Conservation (phyloP, 2,329 filamentous ascomycete species). For the Botrytis byssoidea region DNA sequence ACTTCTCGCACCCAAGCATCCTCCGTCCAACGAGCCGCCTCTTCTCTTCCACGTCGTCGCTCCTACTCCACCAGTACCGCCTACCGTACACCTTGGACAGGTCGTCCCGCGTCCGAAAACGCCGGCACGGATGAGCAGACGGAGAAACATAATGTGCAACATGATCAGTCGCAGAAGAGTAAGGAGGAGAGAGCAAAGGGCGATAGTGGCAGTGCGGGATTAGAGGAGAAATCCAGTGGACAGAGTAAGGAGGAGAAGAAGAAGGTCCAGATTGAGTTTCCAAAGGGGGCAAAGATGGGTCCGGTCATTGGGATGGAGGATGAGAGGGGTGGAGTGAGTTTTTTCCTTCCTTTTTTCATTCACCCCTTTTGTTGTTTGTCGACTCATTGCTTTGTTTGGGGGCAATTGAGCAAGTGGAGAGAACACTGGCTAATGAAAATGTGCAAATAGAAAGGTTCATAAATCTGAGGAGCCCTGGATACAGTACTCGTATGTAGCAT, state of each 20-base stretch:
- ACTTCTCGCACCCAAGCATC: neutral
- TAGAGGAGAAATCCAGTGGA: neutral
- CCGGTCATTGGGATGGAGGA: constrained; percentile 19
- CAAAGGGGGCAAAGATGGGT: neutral
- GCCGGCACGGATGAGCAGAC: neutral
- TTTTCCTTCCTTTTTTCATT: neutral
- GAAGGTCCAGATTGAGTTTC: constrained; percentile 12
- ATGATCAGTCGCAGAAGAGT: neutral
- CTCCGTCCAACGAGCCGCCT: neutral
- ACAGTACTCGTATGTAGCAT: neutral
- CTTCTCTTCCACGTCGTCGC: neutral
- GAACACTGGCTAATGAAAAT: neutral
- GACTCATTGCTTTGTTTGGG: neutral
- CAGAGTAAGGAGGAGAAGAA: neutral
- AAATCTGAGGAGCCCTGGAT: neutral
- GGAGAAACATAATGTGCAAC: constrained; percentile 3
- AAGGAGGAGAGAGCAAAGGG: neutral
- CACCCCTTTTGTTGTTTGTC: neutral
- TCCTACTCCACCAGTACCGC: neutral
- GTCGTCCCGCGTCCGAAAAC: neutral
- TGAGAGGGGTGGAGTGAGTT: constrained; percentile 20
- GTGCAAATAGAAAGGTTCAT: constrained; percentile 5
- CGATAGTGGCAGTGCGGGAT: neutral
- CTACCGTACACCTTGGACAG: neutral
- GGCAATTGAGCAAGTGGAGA: neutral